Evolutionary conservation across 306 rosid genomes (phyloP).

Genomic region (Arachis hypogaea): DNA sequence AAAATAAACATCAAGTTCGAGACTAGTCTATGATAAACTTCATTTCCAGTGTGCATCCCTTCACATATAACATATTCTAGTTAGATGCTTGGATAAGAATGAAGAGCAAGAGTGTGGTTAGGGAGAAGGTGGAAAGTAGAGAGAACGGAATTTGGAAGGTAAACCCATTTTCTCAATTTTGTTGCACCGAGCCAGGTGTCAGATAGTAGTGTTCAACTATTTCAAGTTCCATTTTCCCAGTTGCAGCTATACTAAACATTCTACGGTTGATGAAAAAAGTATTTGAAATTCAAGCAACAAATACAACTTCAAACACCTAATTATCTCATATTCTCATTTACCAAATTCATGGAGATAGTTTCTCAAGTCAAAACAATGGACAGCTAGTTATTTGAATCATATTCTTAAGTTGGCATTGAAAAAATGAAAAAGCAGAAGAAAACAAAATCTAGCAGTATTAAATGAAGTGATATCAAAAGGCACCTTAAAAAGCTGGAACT

Average conservation of each 20-base stretch:
- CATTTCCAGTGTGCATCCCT: conserved; percentile 35
- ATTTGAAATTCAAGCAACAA: conserved; percentile 19
- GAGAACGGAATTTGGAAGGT: neutral
- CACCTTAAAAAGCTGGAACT: conserved; percentile 33
- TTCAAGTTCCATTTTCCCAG: neutral
- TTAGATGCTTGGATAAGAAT: conserved; percentile 22
- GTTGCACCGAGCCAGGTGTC: conserved; percentile 2
- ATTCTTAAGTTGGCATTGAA: conserved; percentile 18
- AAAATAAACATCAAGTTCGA: conserved; percentile 21
- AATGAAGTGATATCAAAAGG: conserved; percentile 25
- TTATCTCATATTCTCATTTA: conserved; percentile 4
- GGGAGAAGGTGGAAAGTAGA: conserved; percentile 6
- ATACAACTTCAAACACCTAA: conserved; percentile 11
- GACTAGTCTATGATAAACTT: conserved; percentile 18
- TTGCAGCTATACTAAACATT: conserved; percentile 6
- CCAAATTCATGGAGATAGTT: conserved; percentile 33
- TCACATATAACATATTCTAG: conserved; percentile 29
- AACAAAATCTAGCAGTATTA: neutral
- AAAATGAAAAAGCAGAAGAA: neutral
- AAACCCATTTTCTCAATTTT: neutral
- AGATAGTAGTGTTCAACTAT: neutral
- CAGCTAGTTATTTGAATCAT: conserved; percentile 12
- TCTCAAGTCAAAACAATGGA: neutral
- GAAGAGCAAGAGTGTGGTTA: neutral
- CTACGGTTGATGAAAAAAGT: conserved; percentile 1